Evolutionary conservation across 495 filamentous ascomycete genomes (phyloP).

Genomic region (Penicillium daleae): DNA sequence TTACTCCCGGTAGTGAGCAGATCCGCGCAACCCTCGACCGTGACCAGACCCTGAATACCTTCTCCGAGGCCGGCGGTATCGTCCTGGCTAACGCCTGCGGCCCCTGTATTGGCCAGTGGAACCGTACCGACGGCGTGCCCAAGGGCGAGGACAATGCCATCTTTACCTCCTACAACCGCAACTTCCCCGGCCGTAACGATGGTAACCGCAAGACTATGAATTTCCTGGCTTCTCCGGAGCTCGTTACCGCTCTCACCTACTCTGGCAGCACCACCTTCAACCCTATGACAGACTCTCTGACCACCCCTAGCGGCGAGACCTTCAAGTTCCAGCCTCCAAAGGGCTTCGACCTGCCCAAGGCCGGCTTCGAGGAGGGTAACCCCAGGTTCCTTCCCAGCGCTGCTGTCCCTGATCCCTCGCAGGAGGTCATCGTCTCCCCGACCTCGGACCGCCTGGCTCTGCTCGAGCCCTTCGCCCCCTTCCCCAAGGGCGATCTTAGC

Average conservation of each 20-base stretch:
- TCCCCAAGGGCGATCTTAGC: slow-evolving; percentile 74
- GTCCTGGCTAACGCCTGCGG: slow-evolving; percentile 96
- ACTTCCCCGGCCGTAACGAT: slow-evolving; percentile 96
- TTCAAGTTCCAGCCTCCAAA: slow-evolving; percentile 87
- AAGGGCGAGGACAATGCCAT: slow-evolving; percentile 94
- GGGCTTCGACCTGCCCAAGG: slow-evolving; percentile 74
- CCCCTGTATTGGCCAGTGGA: slow-evolving; percentile 96
- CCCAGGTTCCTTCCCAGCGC: slow-evolving; percentile 72
- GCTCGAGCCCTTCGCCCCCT: slow-evolving; percentile 87
- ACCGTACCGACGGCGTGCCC: slow-evolving; percentile 77
- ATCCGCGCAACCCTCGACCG: slow-evolving; percentile 91
- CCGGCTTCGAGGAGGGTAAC: slow-evolving; percentile 81
- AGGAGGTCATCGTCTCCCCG: slow-evolving; percentile 73
- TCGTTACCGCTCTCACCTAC: slow-evolving; percentile 95
- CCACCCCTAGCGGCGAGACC: slow-evolving; percentile 74
- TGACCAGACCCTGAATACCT: slow-evolving; percentile 81
- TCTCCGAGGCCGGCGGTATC: slow-evolving; percentile 83
- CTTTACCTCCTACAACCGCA: slow-evolving; percentile 96
- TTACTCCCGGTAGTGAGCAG: slow-evolving; percentile 95
- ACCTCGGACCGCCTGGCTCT: slow-evolving; percentile 85
- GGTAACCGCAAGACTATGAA: slow-evolving; percentile 97
- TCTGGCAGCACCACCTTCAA: slow-evolving; percentile 94
- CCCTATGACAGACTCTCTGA: slow-evolving; percentile 84
- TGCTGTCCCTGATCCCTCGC: slow-evolving; percentile 61
- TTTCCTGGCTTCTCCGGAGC: slow-evolving; percentile 93